Base-by-base conservation (phyloP, 2,329 filamentous ascomycete species). In the Diplodia sapinea region DNA sequence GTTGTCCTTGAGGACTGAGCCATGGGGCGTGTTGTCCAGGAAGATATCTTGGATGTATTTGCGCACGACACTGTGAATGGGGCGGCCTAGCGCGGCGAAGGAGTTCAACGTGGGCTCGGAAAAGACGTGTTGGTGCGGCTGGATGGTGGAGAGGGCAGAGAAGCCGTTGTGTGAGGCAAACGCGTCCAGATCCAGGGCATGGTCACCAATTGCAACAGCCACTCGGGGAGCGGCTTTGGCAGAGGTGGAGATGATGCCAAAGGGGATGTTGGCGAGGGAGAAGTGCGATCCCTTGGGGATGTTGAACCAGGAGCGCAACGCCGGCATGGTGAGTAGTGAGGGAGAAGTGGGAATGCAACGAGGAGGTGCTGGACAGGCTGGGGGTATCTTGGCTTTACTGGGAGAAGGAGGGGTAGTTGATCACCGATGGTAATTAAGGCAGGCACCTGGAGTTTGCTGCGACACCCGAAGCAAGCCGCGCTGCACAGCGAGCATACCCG, bases 221-320 rank as follows among this genome's bases (percentile, higher is more conserved):
- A 88, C 85, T 33, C 88, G 88, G 1, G 84, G 89, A 31, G 82
- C 82, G 12, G 82, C 73, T 68, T 86, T 83, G 6, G 82, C 77
- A 2, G 83, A 70, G 0, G 89, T 90, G 36, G 88, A 90, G 75
- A 95, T 91, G 81, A 95, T 88, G 73, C 92, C 92, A 74, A 94
- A 94, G 1, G 92, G 92, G 65, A 95, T 89, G 76, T 95, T 95
- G 74, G 89, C 87, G 63, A 94, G 81, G 9, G 91, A 92, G 79
- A 93, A 93, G 73, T 88, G 87, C 67, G 86, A 89, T 67, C 82
- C 81, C 64, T 82, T 80, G 56, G 87, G 85, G 68, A 90, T 87
- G 61, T 78, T 78, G 66, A 90, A 81, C 87, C 87, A 89, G 65
- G 86, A 88, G 36, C 71, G 71, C 33, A 78, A 71, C 12, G 77